A percentile compares a stretch with the other conserved stretches of the same genome.
phyloP scores from a whole-genome alignment of 495 filamentous ascomycete genomes.

The Tuber magnatum region DNA sequence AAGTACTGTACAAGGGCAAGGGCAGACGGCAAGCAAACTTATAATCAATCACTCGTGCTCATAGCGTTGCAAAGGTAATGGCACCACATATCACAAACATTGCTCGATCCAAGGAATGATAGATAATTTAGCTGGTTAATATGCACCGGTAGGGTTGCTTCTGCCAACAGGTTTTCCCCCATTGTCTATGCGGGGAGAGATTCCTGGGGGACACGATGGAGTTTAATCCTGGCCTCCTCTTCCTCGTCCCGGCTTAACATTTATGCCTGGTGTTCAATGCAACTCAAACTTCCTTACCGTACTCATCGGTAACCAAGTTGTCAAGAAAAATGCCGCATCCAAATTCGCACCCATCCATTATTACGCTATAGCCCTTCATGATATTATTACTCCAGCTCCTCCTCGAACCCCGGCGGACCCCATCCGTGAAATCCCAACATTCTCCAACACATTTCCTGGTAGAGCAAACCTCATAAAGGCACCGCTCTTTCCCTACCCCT shows the following conservation, averaged over 20 bases:
- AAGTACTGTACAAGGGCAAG: not conserved
- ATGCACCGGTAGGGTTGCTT: not conserved
- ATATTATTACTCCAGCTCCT: not conserved
- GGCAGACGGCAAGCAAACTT: not conserved
- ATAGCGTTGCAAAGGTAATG: not conserved
- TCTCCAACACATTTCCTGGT: not conserved
- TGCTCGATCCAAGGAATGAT: not conserved
- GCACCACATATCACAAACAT: conserved; percentile 1
- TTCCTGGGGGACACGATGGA: not conserved
- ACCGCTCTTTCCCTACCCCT: not conserved
- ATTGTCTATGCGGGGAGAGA: not conserved
- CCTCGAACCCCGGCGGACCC: not conserved
- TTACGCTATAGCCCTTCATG: not conserved
- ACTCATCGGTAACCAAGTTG: not conserved
- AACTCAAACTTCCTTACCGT: not conserved
- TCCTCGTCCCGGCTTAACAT: not conserved
- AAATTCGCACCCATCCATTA: not conserved
- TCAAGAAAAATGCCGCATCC: not conserved
- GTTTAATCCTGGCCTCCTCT: not conserved
- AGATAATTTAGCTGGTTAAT: not conserved
- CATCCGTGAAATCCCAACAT: not conserved
- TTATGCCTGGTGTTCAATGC: not conserved
- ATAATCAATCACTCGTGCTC: not conserved
- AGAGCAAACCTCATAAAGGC: not conserved
- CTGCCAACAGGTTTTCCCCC: not conserved